Percentiles rank a stretch among this genome's conserved stretches.
Evolutionary conservation across 306 rosid species (phyloP).

Genomic region (Vachellia pachyceras): DNA sequence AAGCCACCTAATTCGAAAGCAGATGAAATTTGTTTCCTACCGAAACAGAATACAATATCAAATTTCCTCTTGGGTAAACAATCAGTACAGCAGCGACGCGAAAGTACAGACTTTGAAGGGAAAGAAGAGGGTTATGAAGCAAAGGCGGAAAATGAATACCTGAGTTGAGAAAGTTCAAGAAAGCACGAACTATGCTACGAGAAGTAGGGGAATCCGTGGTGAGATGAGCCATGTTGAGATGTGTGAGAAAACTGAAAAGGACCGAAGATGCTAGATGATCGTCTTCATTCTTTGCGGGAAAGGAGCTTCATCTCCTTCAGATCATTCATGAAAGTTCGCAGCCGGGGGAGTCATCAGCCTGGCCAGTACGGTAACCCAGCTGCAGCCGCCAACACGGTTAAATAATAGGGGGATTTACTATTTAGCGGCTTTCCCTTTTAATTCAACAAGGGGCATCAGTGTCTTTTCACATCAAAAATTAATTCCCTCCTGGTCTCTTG

Average conservation of each 20-base stretch:
- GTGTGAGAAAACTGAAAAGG: neutral
- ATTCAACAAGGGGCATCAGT: too few relatives aligned
- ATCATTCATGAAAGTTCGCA: slow-evolving; percentile 39
- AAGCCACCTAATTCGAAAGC: neutral
- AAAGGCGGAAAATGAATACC: slow-evolving; percentile 46
- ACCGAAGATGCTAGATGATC: slow-evolving; percentile 18
- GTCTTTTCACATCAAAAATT: too few relatives aligned
- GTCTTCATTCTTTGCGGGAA: neutral
- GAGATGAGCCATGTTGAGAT: slow-evolving; percentile 53
- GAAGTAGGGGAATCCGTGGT: slow-evolving; percentile 70
- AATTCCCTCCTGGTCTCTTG: too few relatives aligned
- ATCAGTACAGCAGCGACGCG: neutral
- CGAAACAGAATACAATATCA: neutral
- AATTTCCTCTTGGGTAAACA: neutral
- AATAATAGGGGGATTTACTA: too few relatives aligned
- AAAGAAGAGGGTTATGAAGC: neutral
- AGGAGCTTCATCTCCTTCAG: neutral
- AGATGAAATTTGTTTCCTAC: neutral
- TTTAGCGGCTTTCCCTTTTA: too few relatives aligned
- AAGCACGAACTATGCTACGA: slow-evolving; percentile 84
- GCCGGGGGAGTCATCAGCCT: neutral
- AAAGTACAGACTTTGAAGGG: neutral
- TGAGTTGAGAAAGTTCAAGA: slow-evolving; percentile 68
- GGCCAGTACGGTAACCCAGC: neutral
- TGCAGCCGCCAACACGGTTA: neutral